Base-by-base conservation (phyloP, 805 yeast species). In the Candida tibetensis region DNA sequence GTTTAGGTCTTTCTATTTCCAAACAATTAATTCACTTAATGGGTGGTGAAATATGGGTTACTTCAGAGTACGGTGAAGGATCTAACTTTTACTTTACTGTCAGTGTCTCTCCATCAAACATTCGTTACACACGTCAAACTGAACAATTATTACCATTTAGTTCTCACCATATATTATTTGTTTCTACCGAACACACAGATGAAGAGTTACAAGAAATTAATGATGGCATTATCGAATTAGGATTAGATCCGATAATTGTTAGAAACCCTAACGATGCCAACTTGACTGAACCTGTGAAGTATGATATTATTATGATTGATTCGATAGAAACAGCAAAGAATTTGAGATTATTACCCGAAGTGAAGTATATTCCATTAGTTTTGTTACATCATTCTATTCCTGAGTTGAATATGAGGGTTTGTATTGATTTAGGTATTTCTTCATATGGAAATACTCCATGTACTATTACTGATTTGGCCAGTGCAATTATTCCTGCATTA, bases 41-140 rank as follows among this genome's bases (percentile, higher is more conserved):
- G 95, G 95, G 95, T 30, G 96, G 95, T 57, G 91, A 84, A 46
- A 86, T 87, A 45, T 86, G 95, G 95, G 95, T 88, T 18, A 77
- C 85, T 16, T 85, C 95, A 0, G 74, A 73, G 43, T 85, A 80
- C 54, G 93, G 91, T 17, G 70, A 75, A 51, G 96, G 96, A 1
- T 85, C 95, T 2, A 81, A 83, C 52, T 87, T 87, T 58, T 83
- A 79, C 61, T 87, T 87, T 62, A 85, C 95, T 0, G 77, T 87
- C 16, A 74, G 82, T 34, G 88, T 86, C n/a, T 72, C 85, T 4
- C 87, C 86, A 6, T 85, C 91, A 1, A 67, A 67, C 42, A 76
- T 79, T 13, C 72, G 79, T 30, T 70, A 83, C 44, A 67, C 77
- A 2, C 71, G 85, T 48, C 79, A 84, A 45, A 69, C 83, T 30